Conservation (phyloP, 2,329 filamentous ascomycete species). For the Zasmidium cellare region DNA sequence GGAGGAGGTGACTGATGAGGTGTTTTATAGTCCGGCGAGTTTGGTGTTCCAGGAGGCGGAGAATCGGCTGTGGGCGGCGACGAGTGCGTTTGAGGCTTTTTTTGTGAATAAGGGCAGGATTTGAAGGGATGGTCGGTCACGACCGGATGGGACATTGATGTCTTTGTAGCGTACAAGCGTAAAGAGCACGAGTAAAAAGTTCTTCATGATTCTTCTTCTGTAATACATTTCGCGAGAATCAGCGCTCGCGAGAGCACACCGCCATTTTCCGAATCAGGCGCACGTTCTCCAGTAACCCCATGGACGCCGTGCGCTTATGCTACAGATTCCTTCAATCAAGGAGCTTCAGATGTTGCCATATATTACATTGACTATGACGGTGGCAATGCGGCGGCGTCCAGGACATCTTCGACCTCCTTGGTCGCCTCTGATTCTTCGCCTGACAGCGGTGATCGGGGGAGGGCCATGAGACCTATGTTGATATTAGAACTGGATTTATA, state of each 20-base stretch:
- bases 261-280: neutral
- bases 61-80: constrained; percentile 88
- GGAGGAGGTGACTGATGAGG: constrained; percentile 91
- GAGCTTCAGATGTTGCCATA: neutral
- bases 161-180: constrained; percentile 3
- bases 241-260: constrained; percentile 2
- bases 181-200: constrained; percentile 2
- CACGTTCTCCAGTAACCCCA: neutral
- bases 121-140: constrained; percentile 57
- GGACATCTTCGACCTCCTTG: constrained; percentile 91
- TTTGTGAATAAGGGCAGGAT: constrained; percentile 93
- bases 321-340: neutral
- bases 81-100: constrained; percentile 80
- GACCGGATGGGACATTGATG: constrained; percentile 46
- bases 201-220: neutral
- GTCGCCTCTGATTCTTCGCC: constrained; percentile 69
- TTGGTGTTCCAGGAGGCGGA: constrained; percentile 93
- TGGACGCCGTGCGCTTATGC: constrained; percentile 6
- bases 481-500: no score
- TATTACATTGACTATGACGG: constrained; percentile 46
- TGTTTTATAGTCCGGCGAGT: constrained; percentile 79
- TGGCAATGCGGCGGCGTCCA: constrained; percentile 90
- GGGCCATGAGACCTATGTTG: constrained; percentile 87
- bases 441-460: constrained; percentile 87
- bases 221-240: neutral